Conservation (phyloP, 257 asterid genomes). For the Linaria vulgaris region DNA sequence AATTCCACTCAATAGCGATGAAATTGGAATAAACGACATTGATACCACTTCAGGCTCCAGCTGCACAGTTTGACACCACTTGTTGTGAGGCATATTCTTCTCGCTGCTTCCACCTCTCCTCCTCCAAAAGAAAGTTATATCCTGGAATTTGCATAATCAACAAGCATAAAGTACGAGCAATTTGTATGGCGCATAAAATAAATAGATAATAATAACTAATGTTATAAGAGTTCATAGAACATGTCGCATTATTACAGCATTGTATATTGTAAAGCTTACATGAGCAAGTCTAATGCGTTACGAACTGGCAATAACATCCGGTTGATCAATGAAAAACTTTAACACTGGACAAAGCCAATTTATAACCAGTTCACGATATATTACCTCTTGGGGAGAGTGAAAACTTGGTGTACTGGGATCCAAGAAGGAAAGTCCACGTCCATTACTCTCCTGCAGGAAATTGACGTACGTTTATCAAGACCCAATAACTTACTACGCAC, state of each 20-base stretch:
- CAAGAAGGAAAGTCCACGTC: constrained; percentile 46
- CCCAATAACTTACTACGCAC: no score
- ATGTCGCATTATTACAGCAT: not conserved
- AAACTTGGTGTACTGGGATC: constrained; percentile 52
- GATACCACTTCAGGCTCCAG: constrained; percentile 77
- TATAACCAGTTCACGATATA: not conserved
- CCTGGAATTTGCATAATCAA: constrained; percentile 44
- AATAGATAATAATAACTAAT: not conserved
- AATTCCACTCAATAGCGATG: constrained; percentile 72
- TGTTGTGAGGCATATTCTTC: constrained; percentile 50
- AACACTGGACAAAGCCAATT: no score
- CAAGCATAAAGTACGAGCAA: constrained; percentile 10
- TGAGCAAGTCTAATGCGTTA: constrained; percentile 9
- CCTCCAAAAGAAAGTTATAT: constrained; percentile 64
- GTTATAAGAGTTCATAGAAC: not conserved
- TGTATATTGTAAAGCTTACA: constrained; percentile 2
- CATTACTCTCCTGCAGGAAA: constrained; percentile 36
- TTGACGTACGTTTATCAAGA: no score
- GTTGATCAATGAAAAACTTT: not conserved
- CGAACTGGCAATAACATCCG: not conserved
- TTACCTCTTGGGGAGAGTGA: constrained; percentile 68
- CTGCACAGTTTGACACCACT: constrained; percentile 77
- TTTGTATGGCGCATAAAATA: not conserved
- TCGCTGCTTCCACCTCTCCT: constrained; percentile 72
- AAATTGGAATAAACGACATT: constrained; percentile 69